Evolutionary conservation across 2,329 filamentous ascomycete species (phyloP).

Genomic region (Diaporthe longicolla): DNA sequence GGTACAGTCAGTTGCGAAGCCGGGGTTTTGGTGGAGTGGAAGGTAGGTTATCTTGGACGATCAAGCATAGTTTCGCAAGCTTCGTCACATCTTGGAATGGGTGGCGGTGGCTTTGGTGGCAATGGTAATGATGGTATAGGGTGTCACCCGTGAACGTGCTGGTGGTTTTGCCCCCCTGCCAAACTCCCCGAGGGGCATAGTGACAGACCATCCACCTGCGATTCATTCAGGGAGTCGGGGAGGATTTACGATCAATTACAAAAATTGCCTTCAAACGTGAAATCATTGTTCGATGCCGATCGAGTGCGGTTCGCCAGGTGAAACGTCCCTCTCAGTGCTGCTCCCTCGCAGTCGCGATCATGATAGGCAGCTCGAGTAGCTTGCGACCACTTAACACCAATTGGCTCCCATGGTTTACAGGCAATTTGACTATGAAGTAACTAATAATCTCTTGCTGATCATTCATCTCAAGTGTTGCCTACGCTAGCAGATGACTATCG

Average conservation of each 20-base stretch:
- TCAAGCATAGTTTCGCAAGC: not conserved
- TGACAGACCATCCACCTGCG: no score
- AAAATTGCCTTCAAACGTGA: not conserved
- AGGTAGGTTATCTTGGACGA: not conserved
- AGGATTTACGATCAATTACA: not conserved
- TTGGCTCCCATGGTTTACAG: not conserved
- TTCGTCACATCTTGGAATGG: not conserved
- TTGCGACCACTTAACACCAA: constrained; percentile 1
- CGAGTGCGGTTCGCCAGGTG: not conserved
- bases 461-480: constrained; percentile 31
- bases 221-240: not conserved
- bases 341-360: constrained; percentile 6
- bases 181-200: not conserved
- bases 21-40: not conserved
- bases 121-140: not conserved
- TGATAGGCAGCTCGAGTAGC: not conserved
- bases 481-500: constrained; percentile 33
- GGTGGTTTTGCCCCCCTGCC: not conserved
- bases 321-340: constrained; percentile 6
- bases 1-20: not conserved
- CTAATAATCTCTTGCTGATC: not conserved
- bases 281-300: not conserved
- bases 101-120: not conserved
- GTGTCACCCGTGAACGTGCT: not conserved
- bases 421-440: constrained; percentile 13